These are phyloP conservation scores for Nitzschia inconspicua DNA, from an alignment of 108 stramenopile species.

Conservation along the genomic window DNA sequence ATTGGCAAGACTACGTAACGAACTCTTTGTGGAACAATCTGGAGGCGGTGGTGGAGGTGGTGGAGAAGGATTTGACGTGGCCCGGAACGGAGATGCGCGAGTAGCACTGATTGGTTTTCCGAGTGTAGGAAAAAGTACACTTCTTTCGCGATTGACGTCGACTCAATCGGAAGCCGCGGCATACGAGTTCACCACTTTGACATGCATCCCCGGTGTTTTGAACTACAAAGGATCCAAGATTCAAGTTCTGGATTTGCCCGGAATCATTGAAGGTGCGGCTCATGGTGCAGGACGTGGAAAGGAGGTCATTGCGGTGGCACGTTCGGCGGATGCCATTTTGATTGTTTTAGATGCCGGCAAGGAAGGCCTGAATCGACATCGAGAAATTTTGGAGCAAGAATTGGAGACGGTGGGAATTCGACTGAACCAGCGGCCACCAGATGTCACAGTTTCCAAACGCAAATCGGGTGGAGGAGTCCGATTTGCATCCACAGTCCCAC, in stretches of 20 bases:
- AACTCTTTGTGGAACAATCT: slow-evolving; percentile 87
- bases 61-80: slow-evolving; percentile 93
- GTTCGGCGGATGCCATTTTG: slow-evolving; percentile 92
- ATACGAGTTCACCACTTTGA: slow-evolving; percentile 97
- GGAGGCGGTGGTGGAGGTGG: slow-evolving; percentile 74
- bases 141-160: slow-evolving; percentile 84
- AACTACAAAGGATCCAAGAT: slow-evolving; percentile 83
- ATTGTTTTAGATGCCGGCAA: slow-evolving; percentile 98
- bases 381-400: slow-evolving; percentile 95
- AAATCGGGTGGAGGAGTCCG: slow-evolving; percentile 89
- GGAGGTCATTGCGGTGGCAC: slow-evolving; percentile 98
- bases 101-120: slow-evolving; percentile 98
- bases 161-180: slow-evolving; percentile 91
- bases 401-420: slow-evolving; percentile 97
- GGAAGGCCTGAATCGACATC: slow-evolving; percentile 94
- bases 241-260: slow-evolving; percentile 98
- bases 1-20: slow-evolving; percentile 92
- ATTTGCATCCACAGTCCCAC: slow-evolving; percentile 88
- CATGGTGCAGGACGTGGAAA: slow-evolving; percentile 96
- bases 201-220: slow-evolving; percentile 97
- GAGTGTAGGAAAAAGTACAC: slow-evolving; percentile 89
- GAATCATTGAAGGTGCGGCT: slow-evolving; percentile 99
- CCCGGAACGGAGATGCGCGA: slow-evolving; percentile 93
- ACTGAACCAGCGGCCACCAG: slow-evolving; percentile 89
- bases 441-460: slow-evolving; percentile 89